These are phyloP conservation scores for Scheffersomyces insectosa DNA, from an alignment of 1,139 yeast genomes.

Conservation along the genomic window DNA sequence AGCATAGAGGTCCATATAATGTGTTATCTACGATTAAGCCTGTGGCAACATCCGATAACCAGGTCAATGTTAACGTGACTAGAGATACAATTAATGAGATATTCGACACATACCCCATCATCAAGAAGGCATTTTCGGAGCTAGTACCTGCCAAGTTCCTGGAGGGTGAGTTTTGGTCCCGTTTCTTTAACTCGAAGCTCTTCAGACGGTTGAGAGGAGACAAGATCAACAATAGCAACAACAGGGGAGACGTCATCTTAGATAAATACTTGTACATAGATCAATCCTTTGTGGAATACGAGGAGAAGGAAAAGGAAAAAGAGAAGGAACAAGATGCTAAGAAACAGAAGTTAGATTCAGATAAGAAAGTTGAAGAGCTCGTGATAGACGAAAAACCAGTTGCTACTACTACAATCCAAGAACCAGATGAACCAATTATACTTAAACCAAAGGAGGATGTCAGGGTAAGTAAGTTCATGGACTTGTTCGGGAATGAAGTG, in stretches of 20 bases:
- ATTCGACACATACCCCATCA: slow-evolving; percentile 90
- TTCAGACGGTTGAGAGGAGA: slow-evolving; percentile 91
- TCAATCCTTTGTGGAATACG: slow-evolving; percentile 44
- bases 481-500: slow-evolving; percentile 75
- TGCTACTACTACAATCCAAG: slow-evolving; percentile 18
- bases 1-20: slow-evolving; percentile 90
- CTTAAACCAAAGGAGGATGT: background rate
- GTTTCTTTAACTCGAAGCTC: slow-evolving; percentile 87
- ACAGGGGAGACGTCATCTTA: slow-evolving; percentile 79
- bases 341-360: background rate
- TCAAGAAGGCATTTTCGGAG: slow-evolving; percentile 86
- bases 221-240: slow-evolving; percentile 64
- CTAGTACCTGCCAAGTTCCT: slow-evolving; percentile 77
- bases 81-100: slow-evolving; percentile 88
- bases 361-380: slow-evolving; percentile 13
- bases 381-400: slow-evolving; percentile 13
- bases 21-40: slow-evolving; percentile 93
- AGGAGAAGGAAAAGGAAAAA: slow-evolving; percentile 10
- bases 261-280: slow-evolving; percentile 79
- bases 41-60: slow-evolving; percentile 84
- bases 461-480: slow-evolving; percentile 59
- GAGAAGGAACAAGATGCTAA: slow-evolving; percentile 11
- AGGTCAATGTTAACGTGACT: slow-evolving; percentile 89
- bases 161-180: slow-evolving; percentile 96
- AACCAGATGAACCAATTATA: slow-evolving; percentile 19